Base-by-base conservation (phyloP, 2,329 filamentous ascomycete genomes). In the Phaeosphaeriaceae sp. region DNA sequence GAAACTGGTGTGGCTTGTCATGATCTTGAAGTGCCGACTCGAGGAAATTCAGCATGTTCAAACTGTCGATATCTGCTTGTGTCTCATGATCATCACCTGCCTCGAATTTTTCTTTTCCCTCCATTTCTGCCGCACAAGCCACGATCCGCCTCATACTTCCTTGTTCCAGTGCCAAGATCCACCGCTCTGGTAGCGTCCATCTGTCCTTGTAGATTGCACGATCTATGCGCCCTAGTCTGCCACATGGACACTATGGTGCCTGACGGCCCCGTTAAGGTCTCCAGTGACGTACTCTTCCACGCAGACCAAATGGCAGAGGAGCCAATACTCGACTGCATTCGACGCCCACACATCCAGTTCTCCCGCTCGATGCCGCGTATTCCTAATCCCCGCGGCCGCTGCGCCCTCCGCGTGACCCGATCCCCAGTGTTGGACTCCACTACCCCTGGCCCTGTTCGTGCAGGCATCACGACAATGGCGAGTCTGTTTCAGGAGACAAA, bases 361-460 rank as follows among this genome's bases (percentile, higher is more conserved):
- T 54, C 45, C 52, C 51, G 56, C 50, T 56, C 42, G 25, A 49
- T 48, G 41, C 48, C 56, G 57, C 61, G 51, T 51, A 46, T 49
- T 52, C 53, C 42, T 33, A 42, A 55, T 54, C 53, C 57, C 59
- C 56, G 57, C 59, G 55, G 56, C 50, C 49, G 56, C 57, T 57
- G 53, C 57, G 57, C 56, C 52, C 58, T 62, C 58, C 63, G 61
- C 59, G 54, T 66, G 57, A 66, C 61, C n/a, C 57, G 58, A 56
- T 56, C 51, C 54, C 31, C 54, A 56, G 49, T 53, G 31, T 53
- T 57, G 41, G 50, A 51, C 13, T 46, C 25, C 25, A 56, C 45
- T 20, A 53, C 52, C 58, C 53, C 41, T 56, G 56, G 42, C 45
- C 54, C 47, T 33, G 53, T 41, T 46, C 51, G 46, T 54, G 56